These are phyloP conservation scores for Penicillium alfredii DNA, from an alignment of 495 filamentous ascomycete species.

Conservation along the genomic window DNA sequence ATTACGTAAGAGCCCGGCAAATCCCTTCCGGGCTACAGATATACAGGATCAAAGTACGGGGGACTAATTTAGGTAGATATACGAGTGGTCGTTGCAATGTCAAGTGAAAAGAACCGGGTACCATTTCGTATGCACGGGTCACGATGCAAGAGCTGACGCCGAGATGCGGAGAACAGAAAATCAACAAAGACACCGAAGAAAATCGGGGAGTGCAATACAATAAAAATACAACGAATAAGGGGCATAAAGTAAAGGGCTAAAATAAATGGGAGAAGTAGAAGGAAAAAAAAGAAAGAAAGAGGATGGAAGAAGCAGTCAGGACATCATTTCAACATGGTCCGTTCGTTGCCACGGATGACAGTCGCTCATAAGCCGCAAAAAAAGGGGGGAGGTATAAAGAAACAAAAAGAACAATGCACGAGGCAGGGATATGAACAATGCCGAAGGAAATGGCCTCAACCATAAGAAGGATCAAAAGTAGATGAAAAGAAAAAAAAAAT, in stretches of 20 bases:
- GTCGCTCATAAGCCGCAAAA: conserved; percentile 28
- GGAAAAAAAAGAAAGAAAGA: conserved; percentile 10
- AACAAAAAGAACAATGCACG: conserved; percentile 5
- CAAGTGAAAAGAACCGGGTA: no score
- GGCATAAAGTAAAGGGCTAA: background rate
- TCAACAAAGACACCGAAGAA: conserved; percentile 6
- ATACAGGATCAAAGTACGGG: no score
- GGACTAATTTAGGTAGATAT: no score
- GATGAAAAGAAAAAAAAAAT: conserved; percentile 1
- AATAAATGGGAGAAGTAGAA: conserved; percentile 7
- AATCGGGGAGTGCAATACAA: conserved; percentile 4
- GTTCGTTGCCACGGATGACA: conserved; percentile 38
- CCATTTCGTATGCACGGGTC: background rate
- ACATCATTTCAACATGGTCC: conserved; percentile 40
- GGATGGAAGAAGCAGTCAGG: conserved; percentile 22
- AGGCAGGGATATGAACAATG: no score
- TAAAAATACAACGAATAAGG: conserved; percentile 10
- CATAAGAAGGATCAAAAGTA: conserved; percentile 10
- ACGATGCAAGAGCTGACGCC: background rate
- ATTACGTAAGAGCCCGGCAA: conserved; percentile 14
- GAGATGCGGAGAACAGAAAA: conserved; percentile 3
- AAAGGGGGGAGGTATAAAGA: conserved; percentile 4
- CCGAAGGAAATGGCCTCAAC: no score
- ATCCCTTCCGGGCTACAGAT: conserved; percentile 8
- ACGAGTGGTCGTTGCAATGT: no score